Evolutionary conservation across 2,329 filamentous ascomycete genomes (phyloP).

Genomic region (Fusarium beomiforme): DNA sequence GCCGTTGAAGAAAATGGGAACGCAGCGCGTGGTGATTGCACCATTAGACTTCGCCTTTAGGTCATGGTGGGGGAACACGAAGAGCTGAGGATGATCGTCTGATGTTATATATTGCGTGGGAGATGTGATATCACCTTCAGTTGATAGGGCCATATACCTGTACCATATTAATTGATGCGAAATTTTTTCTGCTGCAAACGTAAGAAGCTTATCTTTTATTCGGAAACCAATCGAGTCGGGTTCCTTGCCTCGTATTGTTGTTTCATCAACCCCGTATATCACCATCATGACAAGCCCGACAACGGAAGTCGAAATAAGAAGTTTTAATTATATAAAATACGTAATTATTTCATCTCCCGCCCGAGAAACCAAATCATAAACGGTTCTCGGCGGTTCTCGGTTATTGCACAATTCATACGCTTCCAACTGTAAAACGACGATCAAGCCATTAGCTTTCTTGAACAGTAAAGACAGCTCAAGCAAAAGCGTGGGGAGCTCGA

Average conservation of each 20-base stretch:
- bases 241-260: not conserved
- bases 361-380: not conserved
- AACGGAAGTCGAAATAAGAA: not conserved
- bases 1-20: not conserved
- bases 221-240: not conserved
- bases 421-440: slow-evolving; percentile 7
- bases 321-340: not conserved
- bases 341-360: not conserved
- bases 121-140: not conserved
- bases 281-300: not conserved
- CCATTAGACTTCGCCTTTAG: slow-evolving; percentile 2
- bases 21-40: slow-evolving; percentile 11
- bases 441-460: slow-evolving; percentile 1
- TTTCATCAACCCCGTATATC: slow-evolving; percentile 16
- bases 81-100: not conserved
- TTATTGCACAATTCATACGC: slow-evolving; percentile 1
- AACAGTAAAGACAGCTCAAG: slow-evolving; percentile 2
- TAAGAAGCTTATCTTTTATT: not conserved
- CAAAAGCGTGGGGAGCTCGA: slow-evolving; percentile 31
- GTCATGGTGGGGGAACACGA: slow-evolving; percentile 16
- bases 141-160: not conserved
- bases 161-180: not conserved
- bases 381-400: slow-evolving; percentile 35
- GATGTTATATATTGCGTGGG: not conserved
- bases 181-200: not conserved